Evolutionary conservation across 306 rosid genomes (phyloP).

Genomic region (Cyclanthera cordifolia): DNA sequence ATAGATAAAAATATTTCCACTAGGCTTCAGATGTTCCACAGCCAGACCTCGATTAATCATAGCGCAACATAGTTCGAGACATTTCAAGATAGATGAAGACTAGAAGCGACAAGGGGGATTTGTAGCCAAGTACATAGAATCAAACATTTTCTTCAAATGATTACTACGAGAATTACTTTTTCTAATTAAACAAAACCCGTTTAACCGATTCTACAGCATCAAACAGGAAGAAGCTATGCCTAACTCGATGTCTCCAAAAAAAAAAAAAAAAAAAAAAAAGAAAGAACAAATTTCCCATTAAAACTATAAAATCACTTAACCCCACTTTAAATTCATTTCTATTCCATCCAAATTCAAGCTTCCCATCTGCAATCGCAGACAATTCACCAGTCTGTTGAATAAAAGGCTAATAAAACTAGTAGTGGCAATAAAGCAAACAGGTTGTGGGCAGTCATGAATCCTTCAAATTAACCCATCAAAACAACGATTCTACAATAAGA

Average conservation of each 20-base stretch:
- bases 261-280: not conserved
- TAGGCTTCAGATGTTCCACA: too few species aligned
- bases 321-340: not conserved
- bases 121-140: not conserved
- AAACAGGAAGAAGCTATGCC: not conserved
- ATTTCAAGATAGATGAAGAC: not conserved
- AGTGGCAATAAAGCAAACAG: conserved; percentile 20
- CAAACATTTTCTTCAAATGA: not conserved
- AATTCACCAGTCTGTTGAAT: not conserved
- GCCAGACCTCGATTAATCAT: too few species aligned
- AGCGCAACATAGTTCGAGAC: too few species aligned
- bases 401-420: not conserved
- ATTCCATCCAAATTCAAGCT: not conserved
- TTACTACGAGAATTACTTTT: not conserved
- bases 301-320: not conserved
- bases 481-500: not conserved
- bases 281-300: not conserved
- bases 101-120: not conserved
- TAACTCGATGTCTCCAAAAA: not conserved
- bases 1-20: too few species aligned
- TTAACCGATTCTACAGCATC: not conserved
- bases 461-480: not conserved
- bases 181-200: not conserved
- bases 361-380: not conserved
- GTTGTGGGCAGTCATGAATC: conserved; percentile 13